Evolutionary conservation across 768 basidiomycete species (phyloP).

Genomic region (Sporobolomyces pararoseus): DNA sequence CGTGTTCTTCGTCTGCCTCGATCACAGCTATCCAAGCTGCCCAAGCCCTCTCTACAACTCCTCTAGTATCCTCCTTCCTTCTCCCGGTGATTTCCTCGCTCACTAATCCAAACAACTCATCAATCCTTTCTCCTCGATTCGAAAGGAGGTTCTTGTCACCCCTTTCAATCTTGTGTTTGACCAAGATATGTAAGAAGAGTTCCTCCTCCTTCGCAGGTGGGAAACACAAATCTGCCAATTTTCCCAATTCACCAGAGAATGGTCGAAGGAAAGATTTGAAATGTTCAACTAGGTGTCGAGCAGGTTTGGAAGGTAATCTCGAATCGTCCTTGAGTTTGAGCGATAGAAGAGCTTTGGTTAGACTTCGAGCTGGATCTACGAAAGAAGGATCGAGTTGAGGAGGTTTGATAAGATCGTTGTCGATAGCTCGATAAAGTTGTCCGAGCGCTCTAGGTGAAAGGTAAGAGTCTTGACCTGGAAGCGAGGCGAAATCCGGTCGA

Average conservation of each 20-base stretch:
- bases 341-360: not conserved
- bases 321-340: not conserved
- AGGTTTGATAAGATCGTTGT: not conserved
- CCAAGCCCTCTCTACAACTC: not conserved
- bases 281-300: not conserved
- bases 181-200: slow-evolving; percentile 20
- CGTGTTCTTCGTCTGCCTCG: not conserved
- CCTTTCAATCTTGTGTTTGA: slow-evolving; percentile 5
- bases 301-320: not conserved
- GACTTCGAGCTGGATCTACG: not conserved
- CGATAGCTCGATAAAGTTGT: slow-evolving; percentile 63
- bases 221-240: not conserved
- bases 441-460: slow-evolving; percentile 68
- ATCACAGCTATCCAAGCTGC: not conserved
- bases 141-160: not conserved
- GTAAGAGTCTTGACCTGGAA: slow-evolving; percentile 64
- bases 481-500: slow-evolving; percentile 40
- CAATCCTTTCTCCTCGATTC: not conserved
- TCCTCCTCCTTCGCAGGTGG: slow-evolving; percentile 8
- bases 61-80: too few species aligned
- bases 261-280: not conserved
- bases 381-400: not conserved
- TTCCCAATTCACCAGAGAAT: slow-evolving; percentile 13
- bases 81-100: not conserved
- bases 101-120: slow-evolving; percentile 10